These are phyloP conservation scores for Cadophora luteo-olivacea DNA, from an alignment of 2,329 filamentous ascomycete species.

Conservation along the genomic window DNA sequence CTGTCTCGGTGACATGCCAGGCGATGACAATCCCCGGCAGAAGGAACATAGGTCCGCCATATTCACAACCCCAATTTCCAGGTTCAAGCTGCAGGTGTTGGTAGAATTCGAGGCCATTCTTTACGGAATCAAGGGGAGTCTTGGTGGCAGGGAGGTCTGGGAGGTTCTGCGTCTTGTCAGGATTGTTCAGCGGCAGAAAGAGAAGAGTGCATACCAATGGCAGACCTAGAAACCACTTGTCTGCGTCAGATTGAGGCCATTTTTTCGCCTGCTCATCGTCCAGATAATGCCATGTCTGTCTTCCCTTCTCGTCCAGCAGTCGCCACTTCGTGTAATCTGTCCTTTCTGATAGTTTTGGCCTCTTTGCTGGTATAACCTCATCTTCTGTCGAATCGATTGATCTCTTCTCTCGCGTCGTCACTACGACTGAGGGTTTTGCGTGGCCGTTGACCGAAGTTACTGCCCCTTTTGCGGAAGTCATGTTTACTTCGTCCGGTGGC, in stretches of 20 bases:
- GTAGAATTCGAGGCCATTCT: constrained; percentile 88
- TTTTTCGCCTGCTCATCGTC: constrained; percentile 71
- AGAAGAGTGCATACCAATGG: too few relatives aligned
- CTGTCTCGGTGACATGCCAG: constrained; percentile 89
- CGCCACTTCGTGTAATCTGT: constrained; percentile 89
- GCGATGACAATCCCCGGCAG: constrained; percentile 84
- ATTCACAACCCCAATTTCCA: constrained; percentile 97
- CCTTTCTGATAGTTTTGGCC: constrained; percentile 57
- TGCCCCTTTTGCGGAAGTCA: constrained; percentile 9
- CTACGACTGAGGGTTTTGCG: not conserved
- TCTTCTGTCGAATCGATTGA: constrained; percentile 29
- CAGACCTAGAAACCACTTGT: constrained; percentile 86
- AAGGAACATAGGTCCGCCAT: constrained; percentile 96
- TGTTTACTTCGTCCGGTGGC: not conserved
- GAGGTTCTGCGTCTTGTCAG: too few relatives aligned
- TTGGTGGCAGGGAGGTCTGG: constrained; percentile 74
- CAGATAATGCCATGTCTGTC: constrained; percentile 95
- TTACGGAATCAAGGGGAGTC: constrained; percentile 76
- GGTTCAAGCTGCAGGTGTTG: constrained; percentile 86
- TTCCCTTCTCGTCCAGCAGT: constrained; percentile 79
- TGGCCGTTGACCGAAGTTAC: constrained; percentile 13
- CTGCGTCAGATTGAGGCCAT: constrained; percentile 89
- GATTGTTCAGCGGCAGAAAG: too few relatives aligned
- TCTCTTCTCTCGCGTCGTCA: constrained; percentile 33
- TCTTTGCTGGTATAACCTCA: constrained; percentile 46